Base-by-base conservation (phyloP, 208 protist genomes). In the Vickermania ingenoplastis region DNA sequence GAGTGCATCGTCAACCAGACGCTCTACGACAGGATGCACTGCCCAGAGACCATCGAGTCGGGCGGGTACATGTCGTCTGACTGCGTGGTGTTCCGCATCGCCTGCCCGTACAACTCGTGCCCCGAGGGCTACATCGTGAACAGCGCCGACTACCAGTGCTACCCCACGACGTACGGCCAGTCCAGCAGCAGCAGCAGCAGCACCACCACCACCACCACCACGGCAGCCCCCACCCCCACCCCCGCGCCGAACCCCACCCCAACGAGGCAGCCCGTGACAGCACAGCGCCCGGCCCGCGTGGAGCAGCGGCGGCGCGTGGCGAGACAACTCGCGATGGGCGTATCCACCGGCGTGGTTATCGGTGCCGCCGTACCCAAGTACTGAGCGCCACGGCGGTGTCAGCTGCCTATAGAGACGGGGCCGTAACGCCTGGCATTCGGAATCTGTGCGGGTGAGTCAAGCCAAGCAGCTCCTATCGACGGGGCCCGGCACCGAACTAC, bases 61-160 rank as follows among this genome's bases (percentile, higher is more conserved):
- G 54, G 49, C 31, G 22, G 17, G 48, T 52, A 56, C 0, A 63
- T 82, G 23, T 60, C 67, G 61, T 23, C 53, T 27, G 57, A 59
- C 62, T 88, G 81, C 67, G 59, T 50, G 56, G 26, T 65, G 7
- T 81, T 81, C 63, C 75, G 81, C 59, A 59, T 51, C 51, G 59
- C 64, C 3, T 89, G 75, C 61, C 53, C 66, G 1, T 52, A 57
- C 30, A 71, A 11, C 50, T 49, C 75, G 5, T 86, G 79, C 54
- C 58, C 48, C 4, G 17, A 3, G 13, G 55, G 30, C 27, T 75
- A 67, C 59, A 22, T 75, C 21, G 63, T 82, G 17, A 61, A 54
- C 4, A 4, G 11, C 11, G 3, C 23, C 21, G 65, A 82, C 59
- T 54, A 61, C 63, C 69, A 79, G 61, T 82, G 72, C 64, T 67